phyloP scores from a whole-genome alignment of 1,139 yeast genomes.

The Pichia sp. region DNA sequence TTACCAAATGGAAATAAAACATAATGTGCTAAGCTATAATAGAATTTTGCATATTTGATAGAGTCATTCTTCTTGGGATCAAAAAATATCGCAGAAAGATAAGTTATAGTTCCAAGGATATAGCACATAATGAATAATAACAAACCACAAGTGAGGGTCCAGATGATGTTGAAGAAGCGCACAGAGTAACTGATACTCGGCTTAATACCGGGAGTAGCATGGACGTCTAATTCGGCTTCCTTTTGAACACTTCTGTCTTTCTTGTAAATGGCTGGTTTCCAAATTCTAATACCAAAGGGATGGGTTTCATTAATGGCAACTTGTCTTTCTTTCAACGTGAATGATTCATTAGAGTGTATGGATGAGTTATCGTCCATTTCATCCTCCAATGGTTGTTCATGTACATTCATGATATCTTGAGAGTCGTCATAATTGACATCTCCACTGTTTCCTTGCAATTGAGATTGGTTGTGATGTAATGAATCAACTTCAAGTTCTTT shows the following conservation, averaged over 20 bases:
- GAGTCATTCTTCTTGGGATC: constrained; percentile 30
- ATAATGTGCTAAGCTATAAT: constrained; percentile 61
- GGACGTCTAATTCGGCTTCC: constrained; percentile 91
- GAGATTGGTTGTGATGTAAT: constrained; percentile 9
- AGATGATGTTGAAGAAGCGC: constrained; percentile 61
- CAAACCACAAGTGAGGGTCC: constrained; percentile 72
- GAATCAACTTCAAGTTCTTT: constrained; percentile 22
- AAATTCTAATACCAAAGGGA: constrained; percentile 95
- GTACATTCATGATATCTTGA: neutral
- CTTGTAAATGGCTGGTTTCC: constrained; percentile 97
- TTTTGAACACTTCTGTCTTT: constrained; percentile 87
- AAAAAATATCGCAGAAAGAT: constrained; percentile 39
- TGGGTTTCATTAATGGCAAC: constrained; percentile 95
- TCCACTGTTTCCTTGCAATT: neutral
- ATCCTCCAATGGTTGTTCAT: constrained; percentile 19
- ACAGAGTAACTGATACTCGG: constrained; percentile 56
- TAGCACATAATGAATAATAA: constrained; percentile 47
- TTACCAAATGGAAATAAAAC: constrained; percentile 85
- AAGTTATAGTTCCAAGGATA: constrained; percentile 34
- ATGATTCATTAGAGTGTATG: constrained; percentile 61
- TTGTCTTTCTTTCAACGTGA: constrained; percentile 88
- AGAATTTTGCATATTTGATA: constrained; percentile 50
- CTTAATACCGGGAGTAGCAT: constrained; percentile 49
- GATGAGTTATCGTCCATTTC: constrained; percentile 35
- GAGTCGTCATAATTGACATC: neutral